Evolutionary conservation across 495 filamentous ascomycete species (phyloP), one percentile per base, ranked within the genome.

Genomic region (Astrothelium subdiscretum): DNA sequence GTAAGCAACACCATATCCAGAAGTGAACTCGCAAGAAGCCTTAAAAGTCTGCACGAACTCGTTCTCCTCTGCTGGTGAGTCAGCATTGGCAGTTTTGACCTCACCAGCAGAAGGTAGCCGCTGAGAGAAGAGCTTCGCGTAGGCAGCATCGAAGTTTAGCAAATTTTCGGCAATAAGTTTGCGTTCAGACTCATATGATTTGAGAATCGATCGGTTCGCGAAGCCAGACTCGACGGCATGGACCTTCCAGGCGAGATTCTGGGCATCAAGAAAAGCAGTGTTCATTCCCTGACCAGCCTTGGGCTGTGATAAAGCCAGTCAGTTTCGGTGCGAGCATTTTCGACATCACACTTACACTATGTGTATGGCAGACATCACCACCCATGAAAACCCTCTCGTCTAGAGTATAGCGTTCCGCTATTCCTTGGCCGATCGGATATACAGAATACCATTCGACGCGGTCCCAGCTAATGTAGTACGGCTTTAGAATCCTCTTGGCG

Each of bases 201-300:
- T 75, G 2, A 92, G 76, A 24, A 91, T 76, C 0, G 76, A 74
- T 1, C 73, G 77, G 31, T 79, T 74, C 0, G 77, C 68, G 44
- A 81, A 75, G 20, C 76, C 80, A 29, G 81, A 81, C 58, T 83
- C 73, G 1, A 87, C 85, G 35, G 80, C 71, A 0, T 80, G 79
- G 26, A 91, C 75, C 71, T 91, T 91, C 87, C 87, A 90, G 31
- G 84, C 86, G 0, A 90, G 79, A 61, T 90, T 90, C 70, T 83
- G 88, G 0, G 85, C 78, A 70, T 74, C 68, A 6, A 75, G 63
- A 62, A 75, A 77, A 13, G 73, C 72, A 1, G 85, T 82, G 66
- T 91, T 90, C 87, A 90, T 89, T 18, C 87, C 87, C 70, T 89
- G 86, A 0, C 86, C 87, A 1, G 85, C 85, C 74, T 88, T 88